phyloP scores from a whole-genome alignment of 1,284 basidiomycete species.

The Wallemia hederae region DNA sequence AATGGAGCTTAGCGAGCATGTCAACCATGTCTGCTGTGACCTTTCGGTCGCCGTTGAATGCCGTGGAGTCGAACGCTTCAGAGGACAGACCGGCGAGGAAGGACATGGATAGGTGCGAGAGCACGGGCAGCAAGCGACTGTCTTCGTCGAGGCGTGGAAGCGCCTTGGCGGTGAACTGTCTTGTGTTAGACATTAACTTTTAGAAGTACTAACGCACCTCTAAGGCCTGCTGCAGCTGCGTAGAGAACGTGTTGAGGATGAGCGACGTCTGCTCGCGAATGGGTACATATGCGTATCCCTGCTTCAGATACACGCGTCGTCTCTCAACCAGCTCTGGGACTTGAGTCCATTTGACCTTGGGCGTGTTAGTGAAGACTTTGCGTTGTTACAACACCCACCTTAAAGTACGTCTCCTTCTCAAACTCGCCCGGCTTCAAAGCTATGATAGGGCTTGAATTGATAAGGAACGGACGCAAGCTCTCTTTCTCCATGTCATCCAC shows the following conservation, averaged over 20 bases:
- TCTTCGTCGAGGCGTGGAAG: slow-evolving; percentile 90
- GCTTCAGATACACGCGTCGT: slow-evolving; percentile 47
- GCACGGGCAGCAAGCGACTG: slow-evolving; percentile 61
- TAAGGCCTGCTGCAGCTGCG: slow-evolving; percentile 41
- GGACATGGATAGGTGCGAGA: slow-evolving; percentile 74
- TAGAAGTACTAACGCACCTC: slow-evolving; percentile 26
- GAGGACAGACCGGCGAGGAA: slow-evolving; percentile 73
- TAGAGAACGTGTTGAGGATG: slow-evolving; percentile 61
- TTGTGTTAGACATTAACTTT: slow-evolving; percentile 2
- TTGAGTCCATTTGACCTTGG: slow-evolving; percentile 43
- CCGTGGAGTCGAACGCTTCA: slow-evolving; percentile 33
- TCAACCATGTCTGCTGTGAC: slow-evolving; percentile 87
- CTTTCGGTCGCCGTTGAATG: slow-evolving; percentile 20
- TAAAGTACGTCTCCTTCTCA: slow-evolving; percentile 32
- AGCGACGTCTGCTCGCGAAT: slow-evolving; percentile 53
- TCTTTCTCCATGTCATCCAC: slow-evolving; percentile 33
- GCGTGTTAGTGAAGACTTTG: slow-evolving; percentile 8
- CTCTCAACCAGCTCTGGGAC: slow-evolving; percentile 75
- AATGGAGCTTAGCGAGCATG: slow-evolving; percentile 57
- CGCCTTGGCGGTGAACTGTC: slow-evolving; percentile 50
- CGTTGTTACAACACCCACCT: slow-evolving; percentile 20
- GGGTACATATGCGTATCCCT: slow-evolving; percentile 75
- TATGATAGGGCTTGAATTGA: background rate
- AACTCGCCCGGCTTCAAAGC: slow-evolving; percentile 10
- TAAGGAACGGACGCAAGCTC: background rate